Evolutionary conservation across 495 filamentous ascomycete species (phyloP).

Genomic region (Neurospora sublineolata): DNA sequence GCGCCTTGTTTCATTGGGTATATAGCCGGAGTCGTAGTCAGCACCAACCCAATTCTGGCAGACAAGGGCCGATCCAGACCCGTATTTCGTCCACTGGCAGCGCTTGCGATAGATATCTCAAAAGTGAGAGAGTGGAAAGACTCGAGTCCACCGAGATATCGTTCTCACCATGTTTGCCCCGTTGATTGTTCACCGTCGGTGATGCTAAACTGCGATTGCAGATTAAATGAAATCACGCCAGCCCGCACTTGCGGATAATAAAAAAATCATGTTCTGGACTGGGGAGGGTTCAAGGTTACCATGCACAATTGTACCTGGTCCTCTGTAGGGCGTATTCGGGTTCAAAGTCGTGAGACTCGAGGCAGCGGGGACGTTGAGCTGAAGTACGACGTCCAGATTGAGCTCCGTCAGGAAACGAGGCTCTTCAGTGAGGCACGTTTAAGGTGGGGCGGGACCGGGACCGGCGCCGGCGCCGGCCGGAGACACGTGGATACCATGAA

Average conservation of each 20-base stretch:
- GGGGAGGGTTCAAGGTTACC: background rate
- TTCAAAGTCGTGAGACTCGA: background rate
- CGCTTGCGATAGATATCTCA: background rate
- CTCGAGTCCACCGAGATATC: background rate
- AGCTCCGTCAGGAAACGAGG: background rate
- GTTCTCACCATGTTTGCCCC: background rate
- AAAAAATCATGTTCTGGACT: background rate
- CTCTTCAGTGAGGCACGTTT: background rate
- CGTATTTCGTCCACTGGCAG: background rate
- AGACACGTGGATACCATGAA: background rate
- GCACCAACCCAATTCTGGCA: background rate
- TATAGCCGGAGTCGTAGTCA: background rate
- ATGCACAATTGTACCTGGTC: background rate
- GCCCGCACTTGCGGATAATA: background rate
- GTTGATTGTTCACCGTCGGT: background rate
- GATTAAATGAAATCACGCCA: background rate
- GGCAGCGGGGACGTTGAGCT: background rate
- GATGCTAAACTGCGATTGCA: background rate
- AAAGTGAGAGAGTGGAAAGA: background rate
- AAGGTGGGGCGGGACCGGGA: background rate
- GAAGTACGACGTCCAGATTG: background rate
- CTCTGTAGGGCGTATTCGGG: background rate
- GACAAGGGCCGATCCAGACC: background rate
- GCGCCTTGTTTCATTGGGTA: background rate
- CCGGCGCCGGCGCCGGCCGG: background rate